phyloP scores from a whole-genome alignment of 1,284 basidiomycete genomes.

The Hemileia vastatrix region DNA sequence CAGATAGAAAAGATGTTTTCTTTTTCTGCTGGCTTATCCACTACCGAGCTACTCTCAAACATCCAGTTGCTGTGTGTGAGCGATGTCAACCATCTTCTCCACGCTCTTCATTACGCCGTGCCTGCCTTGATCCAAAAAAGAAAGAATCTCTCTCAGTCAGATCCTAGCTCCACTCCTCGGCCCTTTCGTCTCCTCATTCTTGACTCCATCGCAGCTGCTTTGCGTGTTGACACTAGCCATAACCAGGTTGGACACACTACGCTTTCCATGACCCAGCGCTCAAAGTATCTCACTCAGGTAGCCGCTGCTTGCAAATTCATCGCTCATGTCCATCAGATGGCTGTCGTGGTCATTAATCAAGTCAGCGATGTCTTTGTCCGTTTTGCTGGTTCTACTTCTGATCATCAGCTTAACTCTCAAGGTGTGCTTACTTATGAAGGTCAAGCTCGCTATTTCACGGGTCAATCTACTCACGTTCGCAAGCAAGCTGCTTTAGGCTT shows the following conservation, averaged over 20 bases:
- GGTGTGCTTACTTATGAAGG: constrained; percentile 56
- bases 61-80: constrained; percentile 57
- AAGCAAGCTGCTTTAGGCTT: constrained; percentile 77
- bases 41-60: constrained; percentile 53
- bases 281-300: constrained; percentile 15
- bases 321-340: constrained; percentile 56
- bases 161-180: constrained; percentile 51
- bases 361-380: constrained; percentile 62
- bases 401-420: constrained; percentile 32
- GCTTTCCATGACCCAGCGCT: constrained; percentile 53
- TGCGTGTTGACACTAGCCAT: constrained; percentile 53
- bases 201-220: constrained; percentile 70
- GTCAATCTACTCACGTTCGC: constrained; percentile 50
- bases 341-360: constrained; percentile 74
- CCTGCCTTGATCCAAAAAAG: constrained; percentile 53
- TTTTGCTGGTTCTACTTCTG: constrained; percentile 26
- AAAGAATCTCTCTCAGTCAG: too few relatives aligned
- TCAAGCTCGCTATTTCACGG: constrained; percentile 64
- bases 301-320: constrained; percentile 48
- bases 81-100: constrained; percentile 56
- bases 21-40: constrained; percentile 50
- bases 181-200: constrained; percentile 58
- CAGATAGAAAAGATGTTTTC: constrained; percentile 51
- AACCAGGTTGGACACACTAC: constrained; percentile 54
- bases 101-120: constrained; percentile 57